Percentiles rank a stretch among this genome's conserved stretches.
phyloP scores from a whole-genome alignment of 2,329 filamentous ascomycete species.

The Ophiostoma novo-ulmi region DNA sequence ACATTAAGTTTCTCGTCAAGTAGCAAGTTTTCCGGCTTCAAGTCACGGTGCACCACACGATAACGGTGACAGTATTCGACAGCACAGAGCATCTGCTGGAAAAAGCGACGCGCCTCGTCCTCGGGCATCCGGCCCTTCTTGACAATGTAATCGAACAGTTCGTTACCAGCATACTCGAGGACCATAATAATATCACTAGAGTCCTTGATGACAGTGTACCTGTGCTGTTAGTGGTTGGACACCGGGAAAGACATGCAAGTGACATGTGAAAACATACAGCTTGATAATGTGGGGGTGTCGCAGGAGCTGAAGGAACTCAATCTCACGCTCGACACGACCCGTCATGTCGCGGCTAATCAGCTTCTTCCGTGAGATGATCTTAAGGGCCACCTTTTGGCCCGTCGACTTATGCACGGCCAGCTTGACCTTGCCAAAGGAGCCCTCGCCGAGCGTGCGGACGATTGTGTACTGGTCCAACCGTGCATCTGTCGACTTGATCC shows the following conservation, averaged over 20 bases:
- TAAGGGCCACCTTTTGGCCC: constrained; percentile 91
- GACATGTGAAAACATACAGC: constrained; percentile 54
- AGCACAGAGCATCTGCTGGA: constrained; percentile 97
- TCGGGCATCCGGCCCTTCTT: constrained; percentile 89
- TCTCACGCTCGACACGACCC: constrained; percentile 92
- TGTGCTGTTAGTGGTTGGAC: constrained; percentile 36
- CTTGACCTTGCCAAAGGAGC: constrained; percentile 98
- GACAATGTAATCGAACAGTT: constrained; percentile 97
- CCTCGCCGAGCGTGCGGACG: constrained; percentile 85
- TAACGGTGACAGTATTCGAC: constrained; percentile 98
- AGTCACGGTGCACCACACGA: constrained; percentile 95
- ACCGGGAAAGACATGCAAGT: background rate
- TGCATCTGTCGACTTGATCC: constrained; percentile 35
- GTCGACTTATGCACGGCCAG: constrained; percentile 88
- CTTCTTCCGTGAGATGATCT: constrained; percentile 96
- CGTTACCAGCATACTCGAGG: constrained; percentile 91
- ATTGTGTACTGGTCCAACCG: constrained; percentile 75
- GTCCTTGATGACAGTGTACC: constrained; percentile 95
- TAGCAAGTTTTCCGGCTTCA: constrained; percentile 95
- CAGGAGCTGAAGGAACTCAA: constrained; percentile 92
- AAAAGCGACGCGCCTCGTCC: constrained; percentile 90
- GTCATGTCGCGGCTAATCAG: constrained; percentile 97
- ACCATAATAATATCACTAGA: constrained; percentile 97
- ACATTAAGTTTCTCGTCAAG: constrained; percentile 95
- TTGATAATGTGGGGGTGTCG: constrained; percentile 99